Percentiles rank a stretch among this genome's conserved stretches.
Conservation (phyloP, 805 yeast species). For the Pichia eremophila region DNA sequence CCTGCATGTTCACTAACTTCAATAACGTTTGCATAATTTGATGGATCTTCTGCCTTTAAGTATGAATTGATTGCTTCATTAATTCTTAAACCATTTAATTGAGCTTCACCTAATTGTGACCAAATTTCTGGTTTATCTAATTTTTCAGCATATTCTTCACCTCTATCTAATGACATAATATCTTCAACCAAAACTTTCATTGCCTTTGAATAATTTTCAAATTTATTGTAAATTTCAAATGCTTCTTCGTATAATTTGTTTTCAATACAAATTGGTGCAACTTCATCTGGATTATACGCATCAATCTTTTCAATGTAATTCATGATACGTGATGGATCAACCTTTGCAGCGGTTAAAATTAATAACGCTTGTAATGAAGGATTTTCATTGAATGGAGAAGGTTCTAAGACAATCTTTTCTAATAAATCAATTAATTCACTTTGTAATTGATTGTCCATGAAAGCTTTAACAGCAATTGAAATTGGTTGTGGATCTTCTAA, state of each 20-base stretch:
- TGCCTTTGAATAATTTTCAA: conserved; percentile 69
- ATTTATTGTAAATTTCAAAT: conserved; percentile 80
- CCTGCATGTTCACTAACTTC: conserved; percentile 95
- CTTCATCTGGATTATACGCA: conserved; percentile 85
- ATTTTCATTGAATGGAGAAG: conserved; percentile 94
- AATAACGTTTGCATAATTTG: conserved; percentile 82
- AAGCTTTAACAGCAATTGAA: conserved; percentile 87
- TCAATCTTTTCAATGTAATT: conserved; percentile 83
- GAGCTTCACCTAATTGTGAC: conserved; percentile 95
- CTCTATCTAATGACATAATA: conserved; percentile 89
- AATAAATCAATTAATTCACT: conserved; percentile 86
- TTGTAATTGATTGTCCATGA: conserved; percentile 92
- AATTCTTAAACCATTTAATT: conserved; percentile 84
- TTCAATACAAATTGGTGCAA: conserved; percentile 85
- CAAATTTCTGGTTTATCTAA: conserved; percentile 79
- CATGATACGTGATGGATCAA: conserved; percentile 78
- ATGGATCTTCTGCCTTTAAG: conserved; percentile 84
- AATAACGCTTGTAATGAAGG: conserved; percentile 90
- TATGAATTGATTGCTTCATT: conserved; percentile 89
- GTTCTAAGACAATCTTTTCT: conserved; percentile 93
- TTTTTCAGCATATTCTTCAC: conserved; percentile 86
- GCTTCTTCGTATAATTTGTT: conserved; percentile 90
- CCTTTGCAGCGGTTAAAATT: conserved; percentile 90
- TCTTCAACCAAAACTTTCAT: conserved; percentile 88
- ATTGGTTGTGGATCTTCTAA: conserved; percentile 88